Conservation (phyloP, 345 rosid species). For the Syzygium aqueum region DNA sequence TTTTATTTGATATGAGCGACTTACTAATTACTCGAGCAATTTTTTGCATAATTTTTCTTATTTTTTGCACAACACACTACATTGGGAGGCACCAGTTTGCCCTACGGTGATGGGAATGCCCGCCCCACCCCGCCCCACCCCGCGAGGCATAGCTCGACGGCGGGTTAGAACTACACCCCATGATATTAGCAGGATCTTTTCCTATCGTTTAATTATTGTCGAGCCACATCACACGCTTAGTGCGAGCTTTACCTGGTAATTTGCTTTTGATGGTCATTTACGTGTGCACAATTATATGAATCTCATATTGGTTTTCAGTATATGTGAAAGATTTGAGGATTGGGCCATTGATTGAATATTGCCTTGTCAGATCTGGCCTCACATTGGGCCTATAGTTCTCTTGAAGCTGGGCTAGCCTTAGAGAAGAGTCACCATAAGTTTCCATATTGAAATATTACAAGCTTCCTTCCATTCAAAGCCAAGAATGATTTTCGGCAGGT, state of each 20-base stretch:
- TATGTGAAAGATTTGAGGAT: neutral
- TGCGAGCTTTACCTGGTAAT: too few relatives aligned
- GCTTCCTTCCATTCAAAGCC: neutral
- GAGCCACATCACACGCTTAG: too few relatives aligned
- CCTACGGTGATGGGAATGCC: too few relatives aligned
- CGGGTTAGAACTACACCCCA: neutral
- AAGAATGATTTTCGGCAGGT: neutral
- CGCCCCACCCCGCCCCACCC: neutral
- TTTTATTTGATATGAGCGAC: neutral
- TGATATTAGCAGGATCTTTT: neutral
- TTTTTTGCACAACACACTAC: too few relatives aligned
- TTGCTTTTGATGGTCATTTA: too few relatives aligned
- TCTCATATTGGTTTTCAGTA: neutral
- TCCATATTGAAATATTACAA: neutral
- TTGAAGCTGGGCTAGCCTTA: neutral
- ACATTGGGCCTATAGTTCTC: neutral
- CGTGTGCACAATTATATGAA: too few relatives aligned
- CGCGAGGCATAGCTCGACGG: accelerated
- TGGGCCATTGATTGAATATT: neutral
- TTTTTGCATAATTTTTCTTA: too few relatives aligned
- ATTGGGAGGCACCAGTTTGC: too few relatives aligned
- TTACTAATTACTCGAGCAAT: neutral
- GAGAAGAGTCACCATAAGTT: neutral
- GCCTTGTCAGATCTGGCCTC: neutral
- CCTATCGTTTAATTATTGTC: too few relatives aligned